A percentile compares a stretch with the other conserved stretches of the same genome.
These are phyloP conservation scores for Talaromyces funiculosus DNA, from an alignment of 2,329 filamentous ascomycete species.

Conservation along the genomic window DNA sequence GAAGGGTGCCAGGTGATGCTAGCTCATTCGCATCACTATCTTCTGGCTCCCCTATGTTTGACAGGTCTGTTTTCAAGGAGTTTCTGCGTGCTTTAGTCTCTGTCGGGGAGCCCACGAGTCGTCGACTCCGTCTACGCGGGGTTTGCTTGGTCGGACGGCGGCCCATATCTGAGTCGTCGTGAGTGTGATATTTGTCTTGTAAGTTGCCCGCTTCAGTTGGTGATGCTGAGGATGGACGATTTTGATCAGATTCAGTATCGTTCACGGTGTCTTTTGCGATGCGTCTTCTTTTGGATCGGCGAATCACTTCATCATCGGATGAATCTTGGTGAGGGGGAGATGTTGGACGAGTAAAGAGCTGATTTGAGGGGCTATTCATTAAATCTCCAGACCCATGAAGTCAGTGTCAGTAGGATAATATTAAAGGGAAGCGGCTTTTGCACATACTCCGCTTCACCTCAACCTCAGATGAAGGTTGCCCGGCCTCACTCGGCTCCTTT, in stretches of 20 bases:
- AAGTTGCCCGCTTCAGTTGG: not conserved
- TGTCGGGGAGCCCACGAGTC: not conserved
- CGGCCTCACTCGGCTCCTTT: not conserved
- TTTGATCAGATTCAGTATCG: not conserved
- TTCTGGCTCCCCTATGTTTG: conserved; percentile 21
- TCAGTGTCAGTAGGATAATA: not conserved
- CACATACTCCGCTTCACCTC: conserved; percentile 1
- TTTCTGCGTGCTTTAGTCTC: conserved; percentile 8
- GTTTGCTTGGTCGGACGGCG: not conserved
- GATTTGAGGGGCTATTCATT: not conserved
- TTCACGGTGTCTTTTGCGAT: not conserved
- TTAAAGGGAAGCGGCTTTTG: not conserved
- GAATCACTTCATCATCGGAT: conserved; percentile 8
- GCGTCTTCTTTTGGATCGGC: conserved; percentile 8
- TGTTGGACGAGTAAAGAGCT: not conserved
- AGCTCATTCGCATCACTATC: conserved; percentile 28
- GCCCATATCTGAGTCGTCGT: not conserved
- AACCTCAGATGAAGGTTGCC: not conserved
- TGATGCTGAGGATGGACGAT: not conserved
- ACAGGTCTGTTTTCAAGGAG: conserved; percentile 11
- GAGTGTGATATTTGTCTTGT: not conserved
- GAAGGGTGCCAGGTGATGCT: conserved; percentile 17
- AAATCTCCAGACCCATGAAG: not conserved
- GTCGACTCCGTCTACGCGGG: conserved; percentile 1
- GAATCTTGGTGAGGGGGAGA: not conserved